Evolutionary conservation across 2,329 filamentous ascomycete species (phyloP).

Genomic region (Aplosporella prunicola): DNA sequence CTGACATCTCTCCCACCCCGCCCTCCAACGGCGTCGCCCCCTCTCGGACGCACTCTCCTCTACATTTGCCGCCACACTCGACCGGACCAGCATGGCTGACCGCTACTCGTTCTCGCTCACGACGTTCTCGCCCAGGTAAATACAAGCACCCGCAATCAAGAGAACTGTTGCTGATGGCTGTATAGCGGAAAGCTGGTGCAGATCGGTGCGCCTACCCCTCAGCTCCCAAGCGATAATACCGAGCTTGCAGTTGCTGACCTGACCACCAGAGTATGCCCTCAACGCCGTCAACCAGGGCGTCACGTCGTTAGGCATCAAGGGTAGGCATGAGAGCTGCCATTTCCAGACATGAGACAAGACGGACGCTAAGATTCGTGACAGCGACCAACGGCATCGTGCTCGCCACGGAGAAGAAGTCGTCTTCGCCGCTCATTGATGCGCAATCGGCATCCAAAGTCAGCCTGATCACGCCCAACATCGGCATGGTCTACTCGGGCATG

Average conservation of each 20-base stretch:
- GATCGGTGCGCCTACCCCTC: constrained; percentile 57
- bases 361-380: constrained; percentile 34
- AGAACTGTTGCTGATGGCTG: constrained; percentile 36
- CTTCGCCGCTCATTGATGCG: constrained; percentile 91
- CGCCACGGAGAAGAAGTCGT: constrained; percentile 98
- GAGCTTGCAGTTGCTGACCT: constrained; percentile 16
- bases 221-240: neutral
- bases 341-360: neutral
- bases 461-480: constrained; percentile 96
- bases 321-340: constrained; percentile 48
- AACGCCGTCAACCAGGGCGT: constrained; percentile 99
- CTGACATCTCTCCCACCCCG: constrained; percentile 12
- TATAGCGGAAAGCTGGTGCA: constrained; percentile 94
- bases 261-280: constrained; percentile 78
- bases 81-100: constrained; percentile 66
- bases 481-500: constrained; percentile 99
- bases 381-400: constrained; percentile 98
- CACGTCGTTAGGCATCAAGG: constrained; percentile 96
- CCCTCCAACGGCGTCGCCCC: constrained; percentile 6
- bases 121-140: constrained; percentile 97
- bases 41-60: constrained; percentile 5
- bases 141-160: constrained; percentile 16
- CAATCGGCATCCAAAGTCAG: constrained; percentile 94
- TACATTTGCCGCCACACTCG: constrained; percentile 9
- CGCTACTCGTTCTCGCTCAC: constrained; percentile 99